Base-by-base conservation (phyloP, 2,329 filamentous ascomycete genomes). In the Cladosporium sp. region DNA sequence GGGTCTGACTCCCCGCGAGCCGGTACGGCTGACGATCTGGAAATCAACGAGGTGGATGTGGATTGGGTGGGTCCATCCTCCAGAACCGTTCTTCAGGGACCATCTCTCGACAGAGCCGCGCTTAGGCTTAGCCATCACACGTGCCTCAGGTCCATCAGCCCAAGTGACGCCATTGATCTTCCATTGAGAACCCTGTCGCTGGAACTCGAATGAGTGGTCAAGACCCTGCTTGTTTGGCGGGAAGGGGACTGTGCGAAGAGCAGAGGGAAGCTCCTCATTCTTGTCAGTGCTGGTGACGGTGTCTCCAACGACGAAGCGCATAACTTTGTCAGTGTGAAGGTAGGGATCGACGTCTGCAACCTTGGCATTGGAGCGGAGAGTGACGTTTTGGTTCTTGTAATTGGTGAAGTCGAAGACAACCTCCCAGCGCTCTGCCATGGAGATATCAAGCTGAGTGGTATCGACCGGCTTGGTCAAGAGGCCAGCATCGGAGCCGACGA, bases 371-470 rank as follows among this genome's bases (percentile, higher is more conserved):
- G 60, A 63, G 15, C 49, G 22, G 36, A 66, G 61, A 0, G 65
- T 69, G 40, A 73, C 62, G 59, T 80, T 82, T 66, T 82, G 73
- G 43, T 80, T 80, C 2, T 73, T 73, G 61, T 74, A 80, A 2
- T 65, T 58, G 12, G 76, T 68, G 64, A 86, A 86, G 70, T 85
- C 83, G 58, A 85, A 70, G 22, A 85, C 73, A 34, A 85, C 72
- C 63, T 86, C 83, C 63, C 80, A 85, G 5, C 83, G 77, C 66
- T 85, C 83, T 5, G 80, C 83, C 73, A 83, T 82, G 5, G 80
- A 73, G 39, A 84, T 71, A 34, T 75, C 72, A 6, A 84, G 64
- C 12, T 72, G 68, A 17, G 72, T 72, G 2, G 75, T 71, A 5
- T 67, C 63, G 2, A 82, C 76, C 0, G 82, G 80, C n/a, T 72